These are phyloP conservation scores for Cydonia oblonga DNA, from an alignment of 331 rosid genomes.

Conservation along the genomic window DNA sequence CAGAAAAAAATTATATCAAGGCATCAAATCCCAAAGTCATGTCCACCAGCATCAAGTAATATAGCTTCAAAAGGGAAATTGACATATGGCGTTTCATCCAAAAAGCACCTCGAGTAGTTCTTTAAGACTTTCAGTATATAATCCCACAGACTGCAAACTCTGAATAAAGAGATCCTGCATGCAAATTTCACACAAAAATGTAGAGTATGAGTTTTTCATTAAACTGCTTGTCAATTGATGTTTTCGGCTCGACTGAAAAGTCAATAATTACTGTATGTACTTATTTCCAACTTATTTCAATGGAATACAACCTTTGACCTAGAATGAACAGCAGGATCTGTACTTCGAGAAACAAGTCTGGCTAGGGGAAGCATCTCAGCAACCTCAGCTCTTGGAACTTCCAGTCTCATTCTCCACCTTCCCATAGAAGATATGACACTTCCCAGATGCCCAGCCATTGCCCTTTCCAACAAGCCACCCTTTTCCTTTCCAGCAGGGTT, in stretches of 20 bases:
- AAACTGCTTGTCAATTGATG: too few relatives aligned
- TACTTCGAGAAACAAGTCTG: conserved; percentile 73
- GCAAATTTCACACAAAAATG: conserved; percentile 4
- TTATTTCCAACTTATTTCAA: conserved; percentile 12
- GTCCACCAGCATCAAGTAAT: conserved; percentile 1
- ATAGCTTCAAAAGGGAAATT: conserved; percentile 9
- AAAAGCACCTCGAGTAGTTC: conserved; percentile 64
- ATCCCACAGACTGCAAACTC: conserved; percentile 69
- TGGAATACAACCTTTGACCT: conserved; percentile 74
- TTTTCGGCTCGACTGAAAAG: not conserved
- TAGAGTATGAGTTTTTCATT: not conserved
- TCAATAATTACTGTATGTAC: not conserved
- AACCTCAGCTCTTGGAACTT: conserved; percentile 73
- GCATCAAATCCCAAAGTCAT: not conserved
- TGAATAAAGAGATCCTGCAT: conserved; percentile 78
- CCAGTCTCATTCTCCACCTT: conserved; percentile 95
- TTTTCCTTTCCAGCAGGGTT: conserved; percentile 39
- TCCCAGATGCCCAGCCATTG: conserved; percentile 62
- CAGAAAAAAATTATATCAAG: not conserved
- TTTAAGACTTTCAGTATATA: conserved; percentile 37
- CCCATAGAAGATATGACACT: conserved; percentile 91
- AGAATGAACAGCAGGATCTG: conserved; percentile 71
- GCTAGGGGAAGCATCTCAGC: conserved; percentile 98
- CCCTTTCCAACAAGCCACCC: conserved; percentile 38
- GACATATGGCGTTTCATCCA: conserved; percentile 4